Conservation (phyloP, 2,329 filamentous ascomycete species). For the Sporothrix brasiliensis region DNA sequence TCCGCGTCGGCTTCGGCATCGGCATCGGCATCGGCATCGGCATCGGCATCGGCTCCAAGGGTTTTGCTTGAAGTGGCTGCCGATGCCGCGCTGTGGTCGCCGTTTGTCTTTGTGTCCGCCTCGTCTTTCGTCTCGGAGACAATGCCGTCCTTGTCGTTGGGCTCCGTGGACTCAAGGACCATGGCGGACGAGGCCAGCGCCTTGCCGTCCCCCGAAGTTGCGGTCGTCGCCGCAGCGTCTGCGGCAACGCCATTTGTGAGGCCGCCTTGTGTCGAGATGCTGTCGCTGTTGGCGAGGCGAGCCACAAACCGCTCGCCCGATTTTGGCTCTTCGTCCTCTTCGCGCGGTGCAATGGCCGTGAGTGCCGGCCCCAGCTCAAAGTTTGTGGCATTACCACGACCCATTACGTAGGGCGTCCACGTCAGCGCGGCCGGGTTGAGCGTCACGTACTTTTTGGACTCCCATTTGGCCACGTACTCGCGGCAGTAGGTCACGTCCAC, state of each 20-base stretch:
- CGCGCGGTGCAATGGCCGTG: conserved; percentile 83
- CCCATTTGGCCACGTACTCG: conserved; percentile 86
- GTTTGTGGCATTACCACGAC: conserved; percentile 76
- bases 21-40: background rate
- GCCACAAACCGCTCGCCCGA: conserved; percentile 42
- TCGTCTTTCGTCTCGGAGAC: background rate
- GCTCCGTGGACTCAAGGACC: conserved; percentile 36
- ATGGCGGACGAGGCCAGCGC: conserved; percentile 34
- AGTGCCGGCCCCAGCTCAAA: conserved; percentile 81
- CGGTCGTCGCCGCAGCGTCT: background rate
- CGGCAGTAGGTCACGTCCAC: conserved; percentile 84
- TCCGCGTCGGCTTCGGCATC: background rate
- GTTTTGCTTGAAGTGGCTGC: background rate
- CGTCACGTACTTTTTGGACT: conserved; percentile 82
- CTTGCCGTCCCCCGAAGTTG: conserved; percentile 15
- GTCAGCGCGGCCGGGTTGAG: conserved; percentile 79
- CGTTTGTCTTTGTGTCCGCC: conserved; percentile 11
- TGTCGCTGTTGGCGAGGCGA: conserved; percentile 35
- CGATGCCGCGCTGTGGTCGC: background rate
- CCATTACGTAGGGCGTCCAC: conserved; percentile 98
- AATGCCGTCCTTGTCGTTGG: conserved; percentile 33
- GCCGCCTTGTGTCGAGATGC: conserved; percentile 13
- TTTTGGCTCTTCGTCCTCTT: conserved; percentile 64
- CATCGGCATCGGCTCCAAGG: background rate
- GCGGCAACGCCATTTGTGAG: conserved; percentile 3